These are phyloP conservation scores for Polygonum maritimum DNA, from an alignment of 148 eudicot species.

Conservation along the genomic window DNA sequence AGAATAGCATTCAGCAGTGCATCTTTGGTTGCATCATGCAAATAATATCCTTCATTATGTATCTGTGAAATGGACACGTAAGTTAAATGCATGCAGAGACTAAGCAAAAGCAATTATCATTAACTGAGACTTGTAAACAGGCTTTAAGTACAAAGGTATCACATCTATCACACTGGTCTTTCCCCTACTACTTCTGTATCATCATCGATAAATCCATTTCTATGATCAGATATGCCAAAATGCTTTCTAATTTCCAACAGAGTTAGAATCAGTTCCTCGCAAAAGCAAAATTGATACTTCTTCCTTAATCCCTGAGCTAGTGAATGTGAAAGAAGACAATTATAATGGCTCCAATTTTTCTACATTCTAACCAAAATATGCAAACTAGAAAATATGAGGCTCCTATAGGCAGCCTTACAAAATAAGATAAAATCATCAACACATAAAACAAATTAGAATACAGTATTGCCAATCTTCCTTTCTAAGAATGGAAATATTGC, in stretches of 20 bases:
- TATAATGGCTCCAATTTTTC: neutral
- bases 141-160: neutral
- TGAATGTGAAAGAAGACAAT: neutral
- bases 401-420: neutral
- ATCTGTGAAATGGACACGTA: constrained; percentile 35
- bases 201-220: neutral
- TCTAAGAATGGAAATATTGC: neutral
- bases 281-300: neutral
- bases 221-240: neutral
- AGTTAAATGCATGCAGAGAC: neutral
- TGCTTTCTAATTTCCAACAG: neutral
- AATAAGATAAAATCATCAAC: neutral
- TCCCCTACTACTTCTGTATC: neutral
- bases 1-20: constrained; percentile 71
- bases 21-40: constrained; percentile 74
- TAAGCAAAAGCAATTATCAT: neutral
- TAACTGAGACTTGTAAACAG: neutral
- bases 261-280: neutral
- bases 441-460: neutral
- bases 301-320: neutral
- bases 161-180: neutral
- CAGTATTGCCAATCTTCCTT: neutral
- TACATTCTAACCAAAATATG: neutral
- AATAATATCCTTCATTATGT: constrained; percentile 68
- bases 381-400: neutral